Conservation (phyloP, 257 asterid genomes). For the Ilex asprella region DNA sequence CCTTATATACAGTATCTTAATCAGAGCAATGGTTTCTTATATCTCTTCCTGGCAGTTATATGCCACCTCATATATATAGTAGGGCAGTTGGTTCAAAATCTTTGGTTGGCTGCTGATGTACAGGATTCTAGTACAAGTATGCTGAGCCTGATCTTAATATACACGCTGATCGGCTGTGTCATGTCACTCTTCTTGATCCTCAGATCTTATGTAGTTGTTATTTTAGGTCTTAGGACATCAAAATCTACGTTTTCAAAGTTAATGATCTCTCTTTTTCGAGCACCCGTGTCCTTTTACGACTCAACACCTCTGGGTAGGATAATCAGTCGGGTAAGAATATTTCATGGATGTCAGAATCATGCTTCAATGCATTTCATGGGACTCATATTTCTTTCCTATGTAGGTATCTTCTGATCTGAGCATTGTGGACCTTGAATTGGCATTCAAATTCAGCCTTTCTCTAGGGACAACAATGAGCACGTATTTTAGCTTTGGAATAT, state of each 20-base stretch:
- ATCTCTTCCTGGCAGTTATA: slow-evolving; percentile 20
- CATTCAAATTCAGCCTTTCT: slow-evolving; percentile 22
- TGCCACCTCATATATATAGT: slow-evolving; percentile 32
- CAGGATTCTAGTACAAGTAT: slow-evolving; percentile 23
- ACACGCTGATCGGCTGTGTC: slow-evolving; percentile 28
- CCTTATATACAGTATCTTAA: slow-evolving; percentile 42
- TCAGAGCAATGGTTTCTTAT: slow-evolving; percentile 33
- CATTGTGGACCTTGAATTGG: slow-evolving; percentile 27
- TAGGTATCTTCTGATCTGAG: slow-evolving; percentile 35
- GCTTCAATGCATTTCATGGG: no score
- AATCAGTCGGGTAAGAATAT: slow-evolving; percentile 35
- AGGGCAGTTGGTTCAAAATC: slow-evolving; percentile 40
- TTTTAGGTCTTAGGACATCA: slow-evolving; percentile 35
- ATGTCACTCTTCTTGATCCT: slow-evolving; percentile 26
- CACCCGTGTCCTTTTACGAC: slow-evolving; percentile 46
- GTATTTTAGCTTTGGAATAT: slow-evolving; percentile 26
- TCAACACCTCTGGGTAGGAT: slow-evolving; percentile 53
- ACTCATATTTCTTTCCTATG: slow-evolving; percentile 2
- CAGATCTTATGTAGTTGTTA: slow-evolving; percentile 25
- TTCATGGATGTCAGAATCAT: no score
- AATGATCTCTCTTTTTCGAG: slow-evolving; percentile 34
- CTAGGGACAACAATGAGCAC: slow-evolving; percentile 19
- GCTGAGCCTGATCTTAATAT: slow-evolving; percentile 22
- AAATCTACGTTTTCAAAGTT: slow-evolving; percentile 27
- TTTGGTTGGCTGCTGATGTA: slow-evolving; percentile 39